Evolutionary conservation across 2,329 filamentous ascomycete genomes (phyloP).

Genomic region (Cyphellophora europaea): DNA sequence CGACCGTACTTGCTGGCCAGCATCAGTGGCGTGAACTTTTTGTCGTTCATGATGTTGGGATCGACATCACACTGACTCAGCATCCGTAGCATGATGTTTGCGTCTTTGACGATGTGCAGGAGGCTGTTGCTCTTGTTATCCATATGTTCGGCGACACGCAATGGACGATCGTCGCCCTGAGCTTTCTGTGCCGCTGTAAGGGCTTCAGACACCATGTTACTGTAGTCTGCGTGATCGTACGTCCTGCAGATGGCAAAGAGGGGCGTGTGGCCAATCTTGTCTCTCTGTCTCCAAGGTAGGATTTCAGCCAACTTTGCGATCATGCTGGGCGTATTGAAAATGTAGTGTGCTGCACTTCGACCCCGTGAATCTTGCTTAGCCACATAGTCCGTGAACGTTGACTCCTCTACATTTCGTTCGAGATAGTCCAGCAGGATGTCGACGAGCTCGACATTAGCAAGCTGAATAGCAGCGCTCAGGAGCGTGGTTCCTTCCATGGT

Average conservation of each 20-base stretch:
- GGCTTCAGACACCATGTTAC: slow-evolving; percentile 75
- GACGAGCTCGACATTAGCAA: slow-evolving; percentile 66
- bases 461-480: slow-evolving; percentile 80
- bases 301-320: slow-evolving; percentile 67
- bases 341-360: slow-evolving; percentile 85
- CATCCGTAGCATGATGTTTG: slow-evolving; percentile 64
- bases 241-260: slow-evolving; percentile 90
- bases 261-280: slow-evolving; percentile 97
- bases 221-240: slow-evolving; percentile 85
- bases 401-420: slow-evolving; percentile 45
- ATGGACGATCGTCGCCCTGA: slow-evolving; percentile 67
- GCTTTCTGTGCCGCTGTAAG: slow-evolving; percentile 62
- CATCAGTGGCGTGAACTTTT: slow-evolving; percentile 91
- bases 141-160: slow-evolving; percentile 87
- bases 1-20: slow-evolving; percentile 96
- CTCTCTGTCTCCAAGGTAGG: slow-evolving; percentile 80
- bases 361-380: slow-evolving; percentile 72
- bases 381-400: slow-evolving; percentile 58
- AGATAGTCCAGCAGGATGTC: slow-evolving; percentile 67
- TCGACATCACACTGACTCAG: slow-evolving; percentile 85
- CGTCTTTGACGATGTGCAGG: slow-evolving; percentile 89
- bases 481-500: slow-evolving; percentile 87
- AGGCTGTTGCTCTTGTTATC: slow-evolving; percentile 90
- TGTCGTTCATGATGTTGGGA: slow-evolving; percentile 91
- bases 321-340: slow-evolving; percentile 80